phyloP scores from a whole-genome alignment of 2,329 filamentous ascomycete species.

The Ophiostoma quercus region DNA sequence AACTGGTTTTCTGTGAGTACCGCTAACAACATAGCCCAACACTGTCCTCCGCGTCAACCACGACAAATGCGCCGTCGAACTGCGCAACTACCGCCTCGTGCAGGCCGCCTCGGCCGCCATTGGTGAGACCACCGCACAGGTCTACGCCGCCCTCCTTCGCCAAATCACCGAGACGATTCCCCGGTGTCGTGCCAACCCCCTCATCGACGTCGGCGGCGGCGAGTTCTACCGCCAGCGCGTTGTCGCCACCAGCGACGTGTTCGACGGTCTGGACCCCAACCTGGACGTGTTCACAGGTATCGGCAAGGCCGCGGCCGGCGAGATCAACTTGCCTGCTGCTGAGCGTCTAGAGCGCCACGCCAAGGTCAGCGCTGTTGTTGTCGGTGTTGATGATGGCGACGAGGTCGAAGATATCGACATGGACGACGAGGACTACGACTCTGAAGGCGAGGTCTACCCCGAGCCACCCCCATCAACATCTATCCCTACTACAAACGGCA shows the following conservation, averaged over 20 bases:
- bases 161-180: slow-evolving; percentile 63
- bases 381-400: slow-evolving; percentile 32
- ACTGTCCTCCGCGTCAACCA: slow-evolving; percentile 76
- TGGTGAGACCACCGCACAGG: slow-evolving; percentile 66
- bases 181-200: slow-evolving; percentile 59
- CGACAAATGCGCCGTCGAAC: slow-evolving; percentile 73
- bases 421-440: slow-evolving; percentile 30
- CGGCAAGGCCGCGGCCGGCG: slow-evolving; percentile 48
- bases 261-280: slow-evolving; percentile 47
- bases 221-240: slow-evolving; percentile 33
- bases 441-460: slow-evolving; percentile 29
- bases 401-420: slow-evolving; percentile 36
- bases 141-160: slow-evolving; percentile 70
- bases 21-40: slow-evolving; percentile 40
- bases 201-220: slow-evolving; percentile 42
- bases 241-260: slow-evolving; percentile 54
- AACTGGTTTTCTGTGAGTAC: no score
- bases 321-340: slow-evolving; percentile 43
- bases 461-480: not conserved
- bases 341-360: slow-evolving; percentile 42
- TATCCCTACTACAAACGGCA: slow-evolving; percentile 14
- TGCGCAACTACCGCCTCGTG: slow-evolving; percentile 73
- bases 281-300: slow-evolving; percentile 54
- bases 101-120: slow-evolving; percentile 66
- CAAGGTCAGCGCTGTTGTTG: slow-evolving; percentile 28